A percentile compares a stretch with the other conserved stretches of the same genome.
Evolutionary conservation across 2,329 filamentous ascomycete genomes (phyloP).

Genomic region (Botrytis elliptica): DNA sequence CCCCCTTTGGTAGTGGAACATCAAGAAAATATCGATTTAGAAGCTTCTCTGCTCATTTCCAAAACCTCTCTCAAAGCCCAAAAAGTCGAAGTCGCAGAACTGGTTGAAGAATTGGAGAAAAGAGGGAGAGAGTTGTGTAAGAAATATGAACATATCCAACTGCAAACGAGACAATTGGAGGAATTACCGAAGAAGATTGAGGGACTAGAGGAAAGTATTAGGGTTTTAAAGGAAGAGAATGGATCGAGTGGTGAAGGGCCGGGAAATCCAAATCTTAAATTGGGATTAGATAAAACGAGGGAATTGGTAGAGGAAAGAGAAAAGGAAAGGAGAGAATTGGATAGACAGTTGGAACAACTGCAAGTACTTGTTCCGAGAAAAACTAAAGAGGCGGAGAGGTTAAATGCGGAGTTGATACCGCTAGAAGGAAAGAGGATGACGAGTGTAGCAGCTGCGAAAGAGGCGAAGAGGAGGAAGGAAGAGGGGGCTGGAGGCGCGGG

Average conservation of each 20-base stretch:
- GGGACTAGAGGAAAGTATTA: slow-evolving; percentile 50
- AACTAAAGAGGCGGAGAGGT: slow-evolving; percentile 63
- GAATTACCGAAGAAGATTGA: slow-evolving; percentile 53
- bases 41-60: slow-evolving; percentile 63
- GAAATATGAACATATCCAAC: slow-evolving; percentile 51
- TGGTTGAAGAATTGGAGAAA: slow-evolving; percentile 70
- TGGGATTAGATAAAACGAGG: slow-evolving; percentile 58
- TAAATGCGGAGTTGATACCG: slow-evolving; percentile 66
- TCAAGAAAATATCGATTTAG: slow-evolving; percentile 77
- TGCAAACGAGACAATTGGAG: slow-evolving; percentile 49
- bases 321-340: slow-evolving; percentile 54
- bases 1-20: slow-evolving; percentile 81
- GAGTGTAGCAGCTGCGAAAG: slow-evolving; percentile 65
- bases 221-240: slow-evolving; percentile 45
- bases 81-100: slow-evolving; percentile 73
- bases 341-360: slow-evolving; percentile 62
- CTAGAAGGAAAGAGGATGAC: slow-evolving; percentile 66
- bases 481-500: slow-evolving; percentile 62
- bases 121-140: slow-evolving; percentile 58
- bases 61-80: slow-evolving; percentile 77
- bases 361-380: slow-evolving; percentile 63
- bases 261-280: slow-evolving; percentile 44
- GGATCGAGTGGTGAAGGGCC: slow-evolving; percentile 41
- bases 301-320: slow-evolving; percentile 53
- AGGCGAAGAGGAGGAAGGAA: slow-evolving; percentile 68